Base-by-base conservation (phyloP, 176 grass and related monocot genomes). In the Luzula sylvatica region DNA sequence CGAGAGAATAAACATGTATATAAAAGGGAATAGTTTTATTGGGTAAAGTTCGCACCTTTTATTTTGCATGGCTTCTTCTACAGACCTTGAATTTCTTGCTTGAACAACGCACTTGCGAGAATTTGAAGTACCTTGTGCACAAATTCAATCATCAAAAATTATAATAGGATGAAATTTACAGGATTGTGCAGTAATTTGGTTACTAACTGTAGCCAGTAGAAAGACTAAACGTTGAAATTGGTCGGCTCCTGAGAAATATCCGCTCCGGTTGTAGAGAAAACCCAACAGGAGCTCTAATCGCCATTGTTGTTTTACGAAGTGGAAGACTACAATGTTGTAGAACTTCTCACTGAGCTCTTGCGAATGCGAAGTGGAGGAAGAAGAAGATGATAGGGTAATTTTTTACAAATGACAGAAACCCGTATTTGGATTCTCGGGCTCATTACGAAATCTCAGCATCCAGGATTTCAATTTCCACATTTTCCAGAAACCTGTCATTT, bases 51-150 rank as follows among this genome's bases (percentile, higher is more conserved):
- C 14, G 29, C 65, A 84, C 86, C 86, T 84, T 14, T 54, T 63
- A 35, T 12, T 69, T 64, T 53, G 40, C 40, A 71, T 50, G 26
- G 42, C 20, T 12, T 79, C 82, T 38, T 89, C 72, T 66, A 74
- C 61, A 0, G 58, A 75, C 15, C 64, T 64, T 46, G 63, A 62
- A 49, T 74, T 89, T 61, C 78, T 89, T 50, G 80, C 80, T 39
- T 70, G 29, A 75, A 75, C 16, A 46, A 78, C 42, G 30, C 44
- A 68, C 27, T 72, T 81, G 16, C 24, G 66, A 72, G 20, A 23
- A 41, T 42, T 50, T 15, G 25, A 15, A 68, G 64, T 73, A 3
- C 87, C 81, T 93, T 38, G 54, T 1, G 75, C 43, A 59, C 30
- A 35, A 35, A 35, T 35, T 9, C 5, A 35, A 35, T 35, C 38